These are phyloP conservation scores for Achaetomiella virescens DNA, from an alignment of 495 filamentous ascomycete genomes.

Conservation along the genomic window DNA sequence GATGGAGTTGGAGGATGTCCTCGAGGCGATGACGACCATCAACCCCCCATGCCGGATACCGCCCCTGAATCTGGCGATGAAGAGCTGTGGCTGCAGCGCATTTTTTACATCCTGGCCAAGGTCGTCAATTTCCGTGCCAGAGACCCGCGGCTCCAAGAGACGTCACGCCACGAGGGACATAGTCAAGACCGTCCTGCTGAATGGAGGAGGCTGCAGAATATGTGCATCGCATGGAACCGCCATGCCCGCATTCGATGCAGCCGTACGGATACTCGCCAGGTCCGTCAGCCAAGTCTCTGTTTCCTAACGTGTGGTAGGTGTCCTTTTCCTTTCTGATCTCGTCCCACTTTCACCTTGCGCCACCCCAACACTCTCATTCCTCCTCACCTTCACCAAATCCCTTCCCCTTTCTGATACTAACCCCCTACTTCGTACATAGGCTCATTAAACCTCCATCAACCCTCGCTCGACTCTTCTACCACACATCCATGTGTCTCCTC, in stretches of 20 bases:
- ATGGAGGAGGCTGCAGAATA: constrained; percentile 66
- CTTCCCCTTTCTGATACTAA: constrained; percentile 12
- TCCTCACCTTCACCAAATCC: not conserved
- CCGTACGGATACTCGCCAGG: constrained; percentile 73
- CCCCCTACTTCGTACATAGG: constrained; percentile 38
- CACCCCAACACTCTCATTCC: not conserved
- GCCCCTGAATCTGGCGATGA: constrained; percentile 52
- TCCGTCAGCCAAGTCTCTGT: constrained; percentile 60
- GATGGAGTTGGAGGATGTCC: constrained; percentile 39
- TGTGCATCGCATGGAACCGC: constrained; percentile 77
- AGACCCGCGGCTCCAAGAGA: constrained; percentile 53
- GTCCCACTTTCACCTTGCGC: not conserved
- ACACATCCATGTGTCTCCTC: constrained; percentile 75
- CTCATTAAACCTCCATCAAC: constrained; percentile 75
- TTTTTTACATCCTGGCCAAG: constrained; percentile 86
- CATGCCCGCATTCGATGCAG: constrained; percentile 76
- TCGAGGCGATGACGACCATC: constrained; percentile 62
- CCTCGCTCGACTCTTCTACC: constrained; percentile 84
- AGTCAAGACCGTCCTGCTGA: constrained; percentile 61
- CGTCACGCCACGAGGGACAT: constrained; percentile 55
- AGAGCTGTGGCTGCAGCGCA: constrained; percentile 86
- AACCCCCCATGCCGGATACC: constrained; percentile 58
- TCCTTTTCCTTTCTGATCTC: not conserved
- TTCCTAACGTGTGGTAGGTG: constrained; percentile 80
- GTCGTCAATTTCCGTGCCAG: constrained; percentile 74